phyloP scores from a whole-genome alignment of 2,329 filamentous ascomycete species.

The Aureobasidium sp. region DNA sequence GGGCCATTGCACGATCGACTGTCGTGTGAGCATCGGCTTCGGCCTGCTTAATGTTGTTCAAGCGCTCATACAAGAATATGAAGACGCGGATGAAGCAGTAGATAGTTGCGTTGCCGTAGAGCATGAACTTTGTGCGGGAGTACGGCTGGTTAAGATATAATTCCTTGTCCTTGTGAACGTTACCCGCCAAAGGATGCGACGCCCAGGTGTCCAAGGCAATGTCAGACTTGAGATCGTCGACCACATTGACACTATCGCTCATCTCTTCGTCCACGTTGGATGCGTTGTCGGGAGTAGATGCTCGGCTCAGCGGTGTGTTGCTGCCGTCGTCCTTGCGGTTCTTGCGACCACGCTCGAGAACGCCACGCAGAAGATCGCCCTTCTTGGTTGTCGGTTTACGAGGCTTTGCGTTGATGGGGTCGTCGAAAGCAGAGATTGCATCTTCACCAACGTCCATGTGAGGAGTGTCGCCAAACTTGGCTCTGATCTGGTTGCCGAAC shows the following conservation, averaged over 20 bases:
- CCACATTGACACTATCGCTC: slow-evolving; percentile 34
- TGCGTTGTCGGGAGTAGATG: slow-evolving; percentile 78
- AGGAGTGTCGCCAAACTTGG: slow-evolving; percentile 32
- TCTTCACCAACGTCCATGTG: slow-evolving; percentile 75
- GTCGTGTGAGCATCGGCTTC: slow-evolving; percentile 66
- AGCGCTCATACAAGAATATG: slow-evolving; percentile 78
- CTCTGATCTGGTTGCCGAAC: slow-evolving; percentile 60
- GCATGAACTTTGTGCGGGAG: slow-evolving; percentile 71
- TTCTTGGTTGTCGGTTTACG: slow-evolving; percentile 64
- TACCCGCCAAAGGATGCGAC: slow-evolving; percentile 49
- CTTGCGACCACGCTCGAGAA: slow-evolving; percentile 70
- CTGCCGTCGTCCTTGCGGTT: slow-evolving; percentile 68
- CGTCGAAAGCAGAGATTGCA: slow-evolving; percentile 54
- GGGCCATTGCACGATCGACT: slow-evolving; percentile 63
- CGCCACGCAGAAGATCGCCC: slow-evolving; percentile 71
- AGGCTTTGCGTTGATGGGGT: slow-evolving; percentile 62
- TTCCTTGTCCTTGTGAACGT: slow-evolving; percentile 55
- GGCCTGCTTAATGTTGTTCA: slow-evolving; percentile 76
- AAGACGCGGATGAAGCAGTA: slow-evolving; percentile 95
- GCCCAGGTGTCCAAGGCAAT: slow-evolving; percentile 58
- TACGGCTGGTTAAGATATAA: slow-evolving; percentile 73
- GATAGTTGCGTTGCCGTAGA: slow-evolving; percentile 86
- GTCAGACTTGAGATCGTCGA: slow-evolving; percentile 20
- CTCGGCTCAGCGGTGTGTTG: slow-evolving; percentile 70
- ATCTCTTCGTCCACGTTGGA: slow-evolving; percentile 73